Percentiles rank a stretch among this genome's conserved stretches.
Evolutionary conservation across 2,329 filamentous ascomycete genomes (phyloP).

Genomic region (Aspergillus sp.): DNA sequence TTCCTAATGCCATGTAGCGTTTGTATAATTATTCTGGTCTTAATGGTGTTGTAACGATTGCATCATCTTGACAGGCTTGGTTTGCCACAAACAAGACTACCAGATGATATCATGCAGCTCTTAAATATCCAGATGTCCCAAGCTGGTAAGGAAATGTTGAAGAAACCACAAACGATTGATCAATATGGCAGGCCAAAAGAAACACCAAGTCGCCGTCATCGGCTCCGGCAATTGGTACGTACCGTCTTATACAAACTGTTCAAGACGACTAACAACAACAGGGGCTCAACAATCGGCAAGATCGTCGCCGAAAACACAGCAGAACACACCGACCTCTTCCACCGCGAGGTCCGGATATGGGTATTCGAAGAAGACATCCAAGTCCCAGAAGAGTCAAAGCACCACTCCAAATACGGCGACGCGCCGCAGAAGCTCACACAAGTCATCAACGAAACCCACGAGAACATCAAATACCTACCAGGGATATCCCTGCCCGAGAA

Average conservation of each 20-base stretch:
- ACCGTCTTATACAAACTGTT: not conserved
- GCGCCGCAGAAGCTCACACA: conserved; percentile 78
- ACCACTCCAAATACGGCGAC: conserved; percentile 64
- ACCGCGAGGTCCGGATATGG: conserved; percentile 54
- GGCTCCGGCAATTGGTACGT: conserved; percentile 88
- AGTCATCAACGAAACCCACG: conserved; percentile 84
- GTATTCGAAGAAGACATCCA: conserved; percentile 70
- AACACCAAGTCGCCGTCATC: conserved; percentile 61
- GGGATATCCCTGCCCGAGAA: conserved; percentile 76
- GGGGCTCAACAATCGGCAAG: conserved; percentile 94
- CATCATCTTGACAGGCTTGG: too few relatives aligned
- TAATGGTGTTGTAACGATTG: too few relatives aligned
- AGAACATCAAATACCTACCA: conserved; percentile 95
- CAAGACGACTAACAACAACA: conserved; percentile 33
- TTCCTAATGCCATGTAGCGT: too few relatives aligned
- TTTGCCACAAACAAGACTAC: too few relatives aligned
- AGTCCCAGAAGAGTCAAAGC: conserved; percentile 69
- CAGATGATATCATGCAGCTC: too few relatives aligned
- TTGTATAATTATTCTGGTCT: too few relatives aligned
- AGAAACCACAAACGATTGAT: not conserved
- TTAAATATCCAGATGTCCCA: too few relatives aligned
- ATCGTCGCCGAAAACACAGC: conserved; percentile 91
- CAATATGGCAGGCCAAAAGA: not conserved
- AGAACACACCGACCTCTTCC: conserved; percentile 84
- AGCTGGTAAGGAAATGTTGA: not conserved